Percentiles rank a stretch among this genome's conserved stretches.
Evolutionary conservation across 805 yeast genomes (phyloP).

Genomic region (Ogataea philodendri): DNA sequence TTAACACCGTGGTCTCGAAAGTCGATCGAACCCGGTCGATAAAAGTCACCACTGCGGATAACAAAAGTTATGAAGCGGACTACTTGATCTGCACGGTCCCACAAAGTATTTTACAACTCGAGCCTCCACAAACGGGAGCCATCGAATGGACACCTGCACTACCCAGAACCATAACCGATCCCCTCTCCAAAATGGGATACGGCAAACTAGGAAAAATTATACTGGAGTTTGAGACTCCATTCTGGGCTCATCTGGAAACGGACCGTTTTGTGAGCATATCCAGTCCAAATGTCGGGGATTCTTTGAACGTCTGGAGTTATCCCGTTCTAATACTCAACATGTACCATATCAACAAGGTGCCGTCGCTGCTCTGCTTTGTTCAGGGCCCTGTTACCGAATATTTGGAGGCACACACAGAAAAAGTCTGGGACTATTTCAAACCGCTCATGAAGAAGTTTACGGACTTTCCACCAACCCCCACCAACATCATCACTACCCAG

Average conservation of each 20-base stretch:
- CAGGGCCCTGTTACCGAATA: conserved; percentile 73
- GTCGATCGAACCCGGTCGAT: conserved; percentile 34
- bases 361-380: conserved; percentile 62
- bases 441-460: conserved; percentile 43
- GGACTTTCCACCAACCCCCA: conserved; percentile 33
- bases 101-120: conserved; percentile 58
- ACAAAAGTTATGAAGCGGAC: conserved; percentile 41
- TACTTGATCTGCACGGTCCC: conserved; percentile 76
- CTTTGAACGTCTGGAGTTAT: conserved; percentile 49
- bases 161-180: conserved; percentile 42
- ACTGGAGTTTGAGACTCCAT: conserved; percentile 59
- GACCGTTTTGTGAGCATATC: conserved; percentile 51
- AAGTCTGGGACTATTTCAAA: conserved; percentile 56
- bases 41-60: conserved; percentile 36
- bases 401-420: conserved; percentile 47
- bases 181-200: conserved; percentile 51
- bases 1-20: conserved; percentile 41
- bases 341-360: conserved; percentile 45
- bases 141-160: conserved; percentile 57
- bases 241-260: conserved; percentile 54
- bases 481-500: conserved; percentile 48
- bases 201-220: conserved; percentile 74
- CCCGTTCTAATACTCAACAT: conserved; percentile 65
- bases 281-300: not conserved
- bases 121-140: conserved; percentile 38